Evolutionary conservation across 1,284 basidiomycete genomes (phyloP), one percentile per base, ranked within the genome.

Genomic region (Moesziomyces globuligerus): DNA sequence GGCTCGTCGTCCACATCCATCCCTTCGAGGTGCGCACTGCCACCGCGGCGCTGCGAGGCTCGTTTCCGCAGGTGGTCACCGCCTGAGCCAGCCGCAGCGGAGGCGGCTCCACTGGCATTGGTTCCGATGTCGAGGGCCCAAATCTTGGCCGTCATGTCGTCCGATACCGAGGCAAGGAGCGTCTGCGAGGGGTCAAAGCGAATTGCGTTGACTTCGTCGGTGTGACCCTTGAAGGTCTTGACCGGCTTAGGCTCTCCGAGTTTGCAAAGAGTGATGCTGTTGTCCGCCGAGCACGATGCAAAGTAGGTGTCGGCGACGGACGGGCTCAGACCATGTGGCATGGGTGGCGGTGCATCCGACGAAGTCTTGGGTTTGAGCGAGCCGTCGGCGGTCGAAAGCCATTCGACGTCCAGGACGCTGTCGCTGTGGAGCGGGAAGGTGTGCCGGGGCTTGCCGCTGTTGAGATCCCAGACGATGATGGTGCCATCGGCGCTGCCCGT

Each of bases 401-500:
- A 82, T 41, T 82, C 80, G 24, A 80, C 79, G 37, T 81, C 81
- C 21, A 82, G 57, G 6, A 81, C 76, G 32, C 72, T 71, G 56
- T 81, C 79, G 38, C 74, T 72, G 56, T 82, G 81, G 4, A 80
- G 43, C 18, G 65, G 65, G 52, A 74, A 80, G 41, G 81, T 79
- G 64, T 81, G 74, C 24, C 76, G 69, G 20, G 78, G 75, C 56
- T 78, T 81, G 40, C 81, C 81, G 47, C 74, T 78, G 45, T 74
- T 65, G n/a, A 81, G 57, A 45, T 82, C 81, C 81, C 81, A 82
- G 4, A 81, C 79, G 36, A 82, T 82, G 38, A 75, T 78, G 39
- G 81, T 77, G 24, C 80, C 78, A 47, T 82, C 81, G 20, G 73
- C 71, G 44, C 74, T 76, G 43, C 77, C 78, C 7, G 80, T 79